Conservation (phyloP, 2,329 filamentous ascomycete species). For the Diplodia mutila region DNA sequence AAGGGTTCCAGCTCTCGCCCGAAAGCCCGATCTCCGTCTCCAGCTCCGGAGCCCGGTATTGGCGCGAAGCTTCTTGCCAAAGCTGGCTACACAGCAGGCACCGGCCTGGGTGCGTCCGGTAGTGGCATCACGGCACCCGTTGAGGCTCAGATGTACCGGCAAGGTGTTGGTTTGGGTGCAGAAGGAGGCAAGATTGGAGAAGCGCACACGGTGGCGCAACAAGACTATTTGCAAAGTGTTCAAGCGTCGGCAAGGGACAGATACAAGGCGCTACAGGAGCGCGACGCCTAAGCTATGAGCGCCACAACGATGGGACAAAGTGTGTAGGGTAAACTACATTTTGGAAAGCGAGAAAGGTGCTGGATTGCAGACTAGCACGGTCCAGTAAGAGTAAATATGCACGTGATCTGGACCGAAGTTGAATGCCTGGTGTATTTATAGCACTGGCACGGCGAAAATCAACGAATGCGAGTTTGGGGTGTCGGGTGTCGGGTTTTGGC, state of each 20-base stretch:
- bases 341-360: background rate
- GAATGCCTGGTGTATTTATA: slow-evolving; percentile 4
- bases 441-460: background rate
- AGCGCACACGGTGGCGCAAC: slow-evolving; percentile 65
- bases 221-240: slow-evolving; percentile 66
- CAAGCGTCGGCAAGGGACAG: slow-evolving; percentile 69
- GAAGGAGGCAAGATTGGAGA: slow-evolving; percentile 72
- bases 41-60: slow-evolving; percentile 61
- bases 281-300: background rate
- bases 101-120: slow-evolving; percentile 66
- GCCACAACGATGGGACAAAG: background rate
- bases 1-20: slow-evolving; percentile 32
- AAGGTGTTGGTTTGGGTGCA: slow-evolving; percentile 71
- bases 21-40: slow-evolving; percentile 40
- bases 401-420: background rate
- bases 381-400: background rate
- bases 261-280: slow-evolving; percentile 10
- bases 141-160: slow-evolving; percentile 65
- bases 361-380: background rate
- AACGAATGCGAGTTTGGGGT: background rate
- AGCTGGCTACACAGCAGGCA: slow-evolving; percentile 71
- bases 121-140: slow-evolving; percentile 67
- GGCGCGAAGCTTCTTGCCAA: slow-evolving; percentile 70
- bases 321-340: background rate
- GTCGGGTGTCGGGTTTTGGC: background rate